Conservation (phyloP, 2,329 filamentous ascomycete genomes). For the Scedosporium aurantiacum region DNA sequence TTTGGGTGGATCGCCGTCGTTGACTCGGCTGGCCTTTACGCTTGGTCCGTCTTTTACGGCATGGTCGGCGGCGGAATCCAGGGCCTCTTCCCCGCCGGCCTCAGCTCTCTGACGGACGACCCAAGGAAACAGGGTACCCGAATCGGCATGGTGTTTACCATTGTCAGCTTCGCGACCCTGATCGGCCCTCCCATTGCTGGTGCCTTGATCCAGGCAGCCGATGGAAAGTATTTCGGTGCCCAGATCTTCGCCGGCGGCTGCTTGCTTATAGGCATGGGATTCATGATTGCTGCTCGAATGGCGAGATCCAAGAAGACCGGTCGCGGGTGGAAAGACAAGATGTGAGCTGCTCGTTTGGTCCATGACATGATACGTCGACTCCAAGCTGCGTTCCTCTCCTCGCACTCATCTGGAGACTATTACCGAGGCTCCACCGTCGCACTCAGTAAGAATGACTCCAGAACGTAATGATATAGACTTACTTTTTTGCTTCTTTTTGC, state of each 20-base stretch:
- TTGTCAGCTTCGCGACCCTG: conserved; percentile 41
- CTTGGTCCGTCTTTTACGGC: conserved; percentile 53
- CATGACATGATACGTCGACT: background rate
- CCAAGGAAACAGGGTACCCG: conserved; percentile 39
- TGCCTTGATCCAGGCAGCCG: conserved; percentile 31
- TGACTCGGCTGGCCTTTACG: conserved; percentile 40
- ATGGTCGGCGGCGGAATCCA: conserved; percentile 53
- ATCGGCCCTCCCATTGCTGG: conserved; percentile 41
- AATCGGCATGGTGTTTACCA: conserved; percentile 48
- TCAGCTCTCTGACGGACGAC: conserved; percentile 36
- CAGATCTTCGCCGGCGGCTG: conserved; percentile 35
- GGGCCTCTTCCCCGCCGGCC: conserved; percentile 46
- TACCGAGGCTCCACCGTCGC: too few species aligned
- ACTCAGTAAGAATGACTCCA: too few species aligned
- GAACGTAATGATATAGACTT: too few species aligned
- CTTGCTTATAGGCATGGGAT: conserved; percentile 28
- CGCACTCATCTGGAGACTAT: too few species aligned
- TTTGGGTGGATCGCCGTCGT: conserved; percentile 50
- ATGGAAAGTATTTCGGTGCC: conserved; percentile 33
- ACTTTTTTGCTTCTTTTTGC: too few species aligned
- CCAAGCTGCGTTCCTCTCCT: background rate
- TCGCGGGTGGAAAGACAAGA: conserved; percentile 1
- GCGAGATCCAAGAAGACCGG: conserved; percentile 15
- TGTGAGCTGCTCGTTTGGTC: background rate
- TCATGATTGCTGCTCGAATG: conserved; percentile 27